A percentile compares a stretch with the other conserved stretches of the same genome.
These are phyloP conservation scores for Lasiodiplodia sp. DNA, from an alignment of 2,329 filamentous ascomycete genomes.

Conservation along the genomic window DNA sequence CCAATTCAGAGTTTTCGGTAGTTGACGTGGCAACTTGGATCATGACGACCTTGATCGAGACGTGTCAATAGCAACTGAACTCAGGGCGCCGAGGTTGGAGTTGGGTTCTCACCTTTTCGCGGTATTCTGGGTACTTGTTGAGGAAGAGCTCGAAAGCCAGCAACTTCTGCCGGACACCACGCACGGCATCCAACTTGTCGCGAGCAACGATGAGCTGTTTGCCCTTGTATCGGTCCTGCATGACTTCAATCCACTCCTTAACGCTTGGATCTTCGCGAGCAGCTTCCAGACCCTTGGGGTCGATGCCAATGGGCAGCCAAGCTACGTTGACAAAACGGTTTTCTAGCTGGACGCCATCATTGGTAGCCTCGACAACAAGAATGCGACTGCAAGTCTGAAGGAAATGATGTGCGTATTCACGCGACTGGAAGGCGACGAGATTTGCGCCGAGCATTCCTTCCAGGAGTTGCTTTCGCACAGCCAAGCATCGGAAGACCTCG, in stretches of 20 bases:
- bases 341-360: slow-evolving; percentile 87
- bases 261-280: slow-evolving; percentile 78
- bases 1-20: slow-evolving; percentile 85
- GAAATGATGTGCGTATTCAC: slow-evolving; percentile 93
- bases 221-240: slow-evolving; percentile 83
- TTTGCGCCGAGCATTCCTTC: slow-evolving; percentile 94
- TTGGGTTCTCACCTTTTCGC: slow-evolving; percentile 64
- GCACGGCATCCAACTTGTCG: slow-evolving; percentile 92
- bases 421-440: slow-evolving; percentile 90
- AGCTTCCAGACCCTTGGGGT: slow-evolving; percentile 75
- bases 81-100: neutral
- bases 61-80: slow-evolving; percentile 26
- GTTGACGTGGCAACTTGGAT: slow-evolving; percentile 94
- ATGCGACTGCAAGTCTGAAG: slow-evolving; percentile 93
- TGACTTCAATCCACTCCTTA: slow-evolving; percentile 76
- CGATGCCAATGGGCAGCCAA: slow-evolving; percentile 87
- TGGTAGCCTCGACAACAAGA: slow-evolving; percentile 86
- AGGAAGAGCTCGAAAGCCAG: slow-evolving; percentile 92
- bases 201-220: slow-evolving; percentile 92
- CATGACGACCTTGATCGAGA: slow-evolving; percentile 70
- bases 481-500: slow-evolving; percentile 91
- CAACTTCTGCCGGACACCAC: slow-evolving; percentile 92
- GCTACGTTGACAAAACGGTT: slow-evolving; percentile 92
- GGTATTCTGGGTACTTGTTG: slow-evolving; percentile 90
- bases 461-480: slow-evolving; percentile 83